phyloP scores from a whole-genome alignment of 768 basidiomycete species.

The Gymnopilus junonius region DNA sequence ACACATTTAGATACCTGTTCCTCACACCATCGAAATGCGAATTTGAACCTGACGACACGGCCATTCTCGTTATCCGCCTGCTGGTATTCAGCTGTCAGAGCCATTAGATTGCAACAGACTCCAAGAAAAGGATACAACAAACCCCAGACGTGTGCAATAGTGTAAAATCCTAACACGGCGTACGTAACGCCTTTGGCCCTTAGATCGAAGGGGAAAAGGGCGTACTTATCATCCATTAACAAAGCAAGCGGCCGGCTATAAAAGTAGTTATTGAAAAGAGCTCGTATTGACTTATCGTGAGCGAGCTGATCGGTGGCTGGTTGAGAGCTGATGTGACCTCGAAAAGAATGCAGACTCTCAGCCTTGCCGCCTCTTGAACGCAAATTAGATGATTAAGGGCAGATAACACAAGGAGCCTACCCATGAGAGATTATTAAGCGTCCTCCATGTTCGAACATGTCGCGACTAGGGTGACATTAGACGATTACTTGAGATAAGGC shows the following conservation, averaged over 20 bases:
- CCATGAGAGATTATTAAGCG: constrained; percentile 84
- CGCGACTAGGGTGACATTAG: constrained; percentile 53
- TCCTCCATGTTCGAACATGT: constrained; percentile 66
- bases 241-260: constrained; percentile 66
- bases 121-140: constrained; percentile 22
- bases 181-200: constrained; percentile 46
- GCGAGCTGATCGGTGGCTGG: constrained; percentile 69
- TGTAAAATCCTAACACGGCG: constrained; percentile 72
- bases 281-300: constrained; percentile 71
- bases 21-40: constrained; percentile 85
- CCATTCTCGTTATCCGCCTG: constrained; percentile 48
- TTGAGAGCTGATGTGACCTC: constrained; percentile 42
- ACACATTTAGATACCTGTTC: constrained; percentile 49
- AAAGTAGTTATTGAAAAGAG: constrained; percentile 62
- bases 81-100: constrained; percentile 63
- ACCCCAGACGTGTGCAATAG: constrained; percentile 76
- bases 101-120: not conserved
- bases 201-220: constrained; percentile 74
- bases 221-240: constrained; percentile 76
- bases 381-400: not conserved
- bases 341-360: constrained; percentile 51
- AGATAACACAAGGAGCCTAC: constrained; percentile 42
- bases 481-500: not conserved
- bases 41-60: constrained; percentile 77
- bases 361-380: constrained; percentile 68